These are phyloP conservation scores for Manihot esculenta DNA, from an alignment of 441 rosid genomes.

Conservation along the genomic window DNA sequence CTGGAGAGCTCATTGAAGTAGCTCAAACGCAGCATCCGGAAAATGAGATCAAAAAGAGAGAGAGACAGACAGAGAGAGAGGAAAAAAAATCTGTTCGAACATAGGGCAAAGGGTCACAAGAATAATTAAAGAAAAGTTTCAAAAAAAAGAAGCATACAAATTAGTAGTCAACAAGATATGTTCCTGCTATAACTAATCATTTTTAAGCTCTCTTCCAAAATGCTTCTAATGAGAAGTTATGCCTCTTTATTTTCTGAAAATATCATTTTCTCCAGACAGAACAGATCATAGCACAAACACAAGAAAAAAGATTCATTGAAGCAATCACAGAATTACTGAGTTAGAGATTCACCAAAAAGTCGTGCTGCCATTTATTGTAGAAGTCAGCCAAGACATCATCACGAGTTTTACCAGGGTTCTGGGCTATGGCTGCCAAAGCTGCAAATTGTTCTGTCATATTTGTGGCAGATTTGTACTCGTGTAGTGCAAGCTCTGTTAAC, in stretches of 20 bases:
- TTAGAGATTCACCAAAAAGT: conserved; percentile 61
- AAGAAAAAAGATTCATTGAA: not conserved
- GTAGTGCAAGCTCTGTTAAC: conserved; percentile 46
- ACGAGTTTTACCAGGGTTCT: conserved; percentile 69
- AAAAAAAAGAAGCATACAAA: not conserved
- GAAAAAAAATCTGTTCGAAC: not conserved
- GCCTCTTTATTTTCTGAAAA: not conserved
- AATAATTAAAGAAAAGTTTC: not conserved
- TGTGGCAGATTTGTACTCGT: conserved; percentile 77
- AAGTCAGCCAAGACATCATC: conserved; percentile 87
- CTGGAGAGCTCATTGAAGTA: conserved; percentile 6
- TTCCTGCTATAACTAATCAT: not conserved
- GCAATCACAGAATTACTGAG: not conserved
- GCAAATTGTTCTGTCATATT: conserved; percentile 96
- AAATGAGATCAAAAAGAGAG: no score
- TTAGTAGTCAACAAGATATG: not conserved
- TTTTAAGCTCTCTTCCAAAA: not conserved
- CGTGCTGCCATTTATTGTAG: conserved; percentile 80
- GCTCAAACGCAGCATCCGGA: conserved; percentile 5
- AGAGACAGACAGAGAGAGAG: no score
- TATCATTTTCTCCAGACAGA: not conserved
- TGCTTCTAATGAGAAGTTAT: not conserved
- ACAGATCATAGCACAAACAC: not conserved
- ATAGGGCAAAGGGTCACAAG: not conserved
- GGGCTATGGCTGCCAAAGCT: conserved; percentile 87